These are phyloP conservation scores for Magnaporthiopsis rhizophila DNA, from an alignment of 2,329 filamentous ascomycete genomes.

Conservation along the genomic window DNA sequence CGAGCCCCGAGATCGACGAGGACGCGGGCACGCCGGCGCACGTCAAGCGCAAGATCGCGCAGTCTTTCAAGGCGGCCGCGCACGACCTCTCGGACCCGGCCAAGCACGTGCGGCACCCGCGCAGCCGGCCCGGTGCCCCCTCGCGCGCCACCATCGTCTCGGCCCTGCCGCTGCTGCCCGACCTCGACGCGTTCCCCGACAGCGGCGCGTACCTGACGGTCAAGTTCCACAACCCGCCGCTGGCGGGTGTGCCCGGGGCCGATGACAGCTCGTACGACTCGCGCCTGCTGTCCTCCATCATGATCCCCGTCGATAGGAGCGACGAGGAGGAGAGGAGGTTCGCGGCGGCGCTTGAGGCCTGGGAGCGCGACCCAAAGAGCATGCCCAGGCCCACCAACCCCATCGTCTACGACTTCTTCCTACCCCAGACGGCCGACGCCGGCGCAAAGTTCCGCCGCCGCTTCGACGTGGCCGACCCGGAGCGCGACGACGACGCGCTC, in stretches of 20 bases:
- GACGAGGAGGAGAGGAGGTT: slow-evolving; percentile 45
- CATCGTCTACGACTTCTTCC: slow-evolving; percentile 61
- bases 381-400: slow-evolving; percentile 48
- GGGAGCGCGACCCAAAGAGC: slow-evolving; percentile 48
- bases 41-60: slow-evolving; percentile 61
- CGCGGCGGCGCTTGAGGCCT: slow-evolving; percentile 40
- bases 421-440: slow-evolving; percentile 40
- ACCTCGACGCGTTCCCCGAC: slow-evolving; percentile 62
- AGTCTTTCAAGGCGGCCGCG: slow-evolving; percentile 48
- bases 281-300: slow-evolving; percentile 52
- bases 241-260: slow-evolving; percentile 20
- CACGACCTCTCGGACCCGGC: slow-evolving; percentile 46
- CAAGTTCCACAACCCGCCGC: slow-evolving; percentile 60
- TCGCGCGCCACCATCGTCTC: slow-evolving; percentile 47
- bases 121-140: slow-evolving; percentile 46
- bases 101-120: slow-evolving; percentile 49
- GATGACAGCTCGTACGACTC: slow-evolving; percentile 45
- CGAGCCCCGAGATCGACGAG: slow-evolving; percentile 27
- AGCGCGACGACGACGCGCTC: slow-evolving; percentile 43
- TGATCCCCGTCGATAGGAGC: slow-evolving; percentile 51
- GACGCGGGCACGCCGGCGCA: slow-evolving; percentile 55
- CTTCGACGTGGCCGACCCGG: slow-evolving; percentile 50
- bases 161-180: slow-evolving; percentile 54
- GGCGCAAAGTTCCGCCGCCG: slow-evolving; percentile 50
- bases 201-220: slow-evolving; percentile 61